These are phyloP conservation scores for Linderina pennispora DNA, from an alignment of 192 early-diverging fungal species.

Conservation along the genomic window DNA sequence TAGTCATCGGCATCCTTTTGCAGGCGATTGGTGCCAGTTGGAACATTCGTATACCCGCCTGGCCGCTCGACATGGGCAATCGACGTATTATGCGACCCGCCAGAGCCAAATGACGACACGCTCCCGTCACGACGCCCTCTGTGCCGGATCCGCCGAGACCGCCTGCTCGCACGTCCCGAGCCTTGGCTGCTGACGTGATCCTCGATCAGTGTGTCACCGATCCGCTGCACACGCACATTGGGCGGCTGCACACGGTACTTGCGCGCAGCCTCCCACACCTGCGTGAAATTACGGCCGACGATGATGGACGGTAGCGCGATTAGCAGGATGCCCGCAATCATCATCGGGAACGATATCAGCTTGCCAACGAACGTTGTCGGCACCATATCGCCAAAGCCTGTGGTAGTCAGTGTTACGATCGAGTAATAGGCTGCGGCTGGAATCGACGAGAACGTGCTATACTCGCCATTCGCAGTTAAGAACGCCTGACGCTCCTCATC, in stretches of 20 bases:
- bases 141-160: slow-evolving; percentile 5
- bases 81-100: no score
- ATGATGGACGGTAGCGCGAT: slow-evolving; percentile 82
- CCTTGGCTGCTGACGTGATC: slow-evolving; percentile 5
- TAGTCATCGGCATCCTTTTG: slow-evolving; percentile 1
- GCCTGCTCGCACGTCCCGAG: slow-evolving; percentile 13
- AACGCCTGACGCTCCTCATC: slow-evolving; percentile 60
- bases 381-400: slow-evolving; percentile 75
- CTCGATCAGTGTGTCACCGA: slow-evolving; percentile 19
- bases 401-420: slow-evolving; percentile 74
- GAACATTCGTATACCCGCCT: slow-evolving; percentile 25
- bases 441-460: slow-evolving; percentile 72
- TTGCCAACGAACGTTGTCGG: slow-evolving; percentile 76
- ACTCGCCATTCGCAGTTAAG: slow-evolving; percentile 58
- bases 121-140: slow-evolving; percentile 17
- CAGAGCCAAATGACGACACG: slow-evolving; percentile 36
- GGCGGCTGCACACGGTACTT: slow-evolving; percentile 29
- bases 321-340: slow-evolving; percentile 75
- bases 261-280: slow-evolving; percentile 68
- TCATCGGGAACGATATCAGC: slow-evolving; percentile 71
- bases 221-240: slow-evolving; percentile 5
- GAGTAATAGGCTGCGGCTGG: slow-evolving; percentile 74
- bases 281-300: slow-evolving; percentile 74
- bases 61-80: slow-evolving; percentile 4
- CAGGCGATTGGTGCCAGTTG: slow-evolving; percentile 6